These are phyloP conservation scores for Lactarius hatsudake DNA, from an alignment of 768 basidiomycete species.

Conservation along the genomic window DNA sequence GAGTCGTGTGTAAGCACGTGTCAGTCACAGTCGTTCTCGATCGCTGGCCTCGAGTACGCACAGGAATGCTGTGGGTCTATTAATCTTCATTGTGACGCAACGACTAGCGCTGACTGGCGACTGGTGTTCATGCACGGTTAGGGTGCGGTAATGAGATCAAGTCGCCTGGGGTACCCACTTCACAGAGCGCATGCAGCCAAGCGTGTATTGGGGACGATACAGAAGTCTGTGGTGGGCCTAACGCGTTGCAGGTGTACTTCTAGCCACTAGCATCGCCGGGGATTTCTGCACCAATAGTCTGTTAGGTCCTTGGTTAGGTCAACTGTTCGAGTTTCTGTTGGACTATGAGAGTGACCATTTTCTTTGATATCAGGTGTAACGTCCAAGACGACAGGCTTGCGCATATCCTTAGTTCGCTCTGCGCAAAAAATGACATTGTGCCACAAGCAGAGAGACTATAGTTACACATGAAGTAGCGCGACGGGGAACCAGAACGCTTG, in stretches of 20 bases:
- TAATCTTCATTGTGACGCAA: background rate
- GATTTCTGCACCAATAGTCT: background rate
- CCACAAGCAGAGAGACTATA: no score
- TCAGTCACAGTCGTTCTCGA: background rate
- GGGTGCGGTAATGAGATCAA: slow-evolving; percentile 6
- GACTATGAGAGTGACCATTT: background rate
- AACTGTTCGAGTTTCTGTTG: no score
- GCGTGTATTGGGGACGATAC: slow-evolving; percentile 1
- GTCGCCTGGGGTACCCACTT: background rate
- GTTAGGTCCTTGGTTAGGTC: background rate
- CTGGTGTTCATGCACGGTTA: background rate
- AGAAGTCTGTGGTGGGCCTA: slow-evolving; percentile 6
- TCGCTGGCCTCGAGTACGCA: slow-evolving; percentile 10
- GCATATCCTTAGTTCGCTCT: no score
- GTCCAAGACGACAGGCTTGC: no score
- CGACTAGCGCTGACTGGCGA: background rate
- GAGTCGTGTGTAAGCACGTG: slow-evolving; percentile 3
- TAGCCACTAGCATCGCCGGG: background rate
- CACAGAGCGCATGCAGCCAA: background rate
- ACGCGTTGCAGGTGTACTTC: background rate
- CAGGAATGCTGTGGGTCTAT: slow-evolving; percentile 8
- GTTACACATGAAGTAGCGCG: background rate
- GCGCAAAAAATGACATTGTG: no score
- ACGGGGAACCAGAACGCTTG: no score
- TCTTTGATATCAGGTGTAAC: no score